phyloP scores from a whole-genome alignment of 2,329 filamentous ascomycete species.

The Paecilomyces dactylethromorphus region DNA sequence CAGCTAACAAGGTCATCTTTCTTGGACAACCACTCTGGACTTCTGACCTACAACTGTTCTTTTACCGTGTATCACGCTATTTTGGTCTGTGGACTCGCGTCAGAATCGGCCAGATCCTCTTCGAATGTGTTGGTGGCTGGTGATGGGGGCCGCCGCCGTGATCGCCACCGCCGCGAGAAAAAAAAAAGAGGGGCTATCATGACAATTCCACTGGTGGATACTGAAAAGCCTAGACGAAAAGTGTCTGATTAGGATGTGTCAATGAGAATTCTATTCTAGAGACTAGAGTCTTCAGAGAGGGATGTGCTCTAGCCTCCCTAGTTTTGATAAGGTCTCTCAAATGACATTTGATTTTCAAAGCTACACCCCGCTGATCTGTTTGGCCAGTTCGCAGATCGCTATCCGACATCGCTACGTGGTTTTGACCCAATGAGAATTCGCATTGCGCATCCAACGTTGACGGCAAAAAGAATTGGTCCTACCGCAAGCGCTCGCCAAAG shows the following conservation, averaged over 20 bases:
- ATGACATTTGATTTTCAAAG: neutral
- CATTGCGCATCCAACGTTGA: neutral
- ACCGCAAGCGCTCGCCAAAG: neutral
- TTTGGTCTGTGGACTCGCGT: neutral
- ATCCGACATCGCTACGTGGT: neutral
- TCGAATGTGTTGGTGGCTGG: neutral
- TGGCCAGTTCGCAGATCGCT: neutral
- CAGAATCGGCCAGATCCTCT: neutral
- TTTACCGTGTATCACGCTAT: neutral
- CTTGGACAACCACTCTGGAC: neutral
- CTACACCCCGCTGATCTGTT: neutral
- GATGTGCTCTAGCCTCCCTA: neutral
- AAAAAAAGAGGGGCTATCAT: neutral
- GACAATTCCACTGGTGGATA: neutral
- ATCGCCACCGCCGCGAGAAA: neutral
- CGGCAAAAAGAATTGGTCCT: neutral
- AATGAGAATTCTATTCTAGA: neutral
- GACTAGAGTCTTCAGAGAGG: neutral
- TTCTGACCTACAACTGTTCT: neutral
- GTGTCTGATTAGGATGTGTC: neutral
- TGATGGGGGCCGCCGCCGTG: neutral
- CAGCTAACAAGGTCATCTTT: neutral
- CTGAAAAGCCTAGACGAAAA: neutral
- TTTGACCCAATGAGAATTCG: neutral
- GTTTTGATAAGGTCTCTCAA: neutral